Percentiles rank a stretch among this genome's conserved stretches.
These are phyloP conservation scores for Trichoderma koningii DNA, from an alignment of 2,329 filamentous ascomycete species.

Conservation along the genomic window DNA sequence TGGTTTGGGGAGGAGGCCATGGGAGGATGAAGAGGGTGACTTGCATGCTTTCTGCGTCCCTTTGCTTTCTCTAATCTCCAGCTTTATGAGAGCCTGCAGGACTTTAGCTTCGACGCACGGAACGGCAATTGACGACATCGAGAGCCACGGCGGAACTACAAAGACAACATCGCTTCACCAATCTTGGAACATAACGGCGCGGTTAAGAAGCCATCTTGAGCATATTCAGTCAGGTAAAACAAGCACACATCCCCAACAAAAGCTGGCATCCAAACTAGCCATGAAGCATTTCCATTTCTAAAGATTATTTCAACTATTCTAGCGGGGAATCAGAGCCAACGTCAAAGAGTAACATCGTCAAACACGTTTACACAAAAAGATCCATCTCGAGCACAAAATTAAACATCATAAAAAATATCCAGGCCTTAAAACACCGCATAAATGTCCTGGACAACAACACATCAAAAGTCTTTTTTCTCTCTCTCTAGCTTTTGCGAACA, in stretches of 20 bases:
- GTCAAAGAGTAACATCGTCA: conserved; percentile 10
- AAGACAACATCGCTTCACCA: too few relatives aligned
- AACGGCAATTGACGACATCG: too few relatives aligned
- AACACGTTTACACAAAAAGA: neutral
- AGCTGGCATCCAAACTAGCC: neutral
- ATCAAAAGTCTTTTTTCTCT: neutral
- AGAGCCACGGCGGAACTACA: too few relatives aligned
- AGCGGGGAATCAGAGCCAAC: conserved; percentile 19
- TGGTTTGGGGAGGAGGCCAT: neutral
- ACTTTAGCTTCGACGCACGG: too few relatives aligned
- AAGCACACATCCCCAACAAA: neutral
- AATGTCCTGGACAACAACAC: neutral
- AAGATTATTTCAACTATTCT: conserved; percentile 6
- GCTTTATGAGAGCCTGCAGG: too few relatives aligned
- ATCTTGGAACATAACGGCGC: too few relatives aligned
- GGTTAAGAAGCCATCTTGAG: too few relatives aligned
- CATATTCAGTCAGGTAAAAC: neutral
- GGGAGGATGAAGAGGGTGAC: neutral
- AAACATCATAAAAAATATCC: conserved; percentile 6
- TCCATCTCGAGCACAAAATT: conserved; percentile 5
- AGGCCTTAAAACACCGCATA: neutral
- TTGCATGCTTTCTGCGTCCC: too few relatives aligned
- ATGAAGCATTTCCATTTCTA: conserved; percentile 22
- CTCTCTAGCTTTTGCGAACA: too few relatives aligned
- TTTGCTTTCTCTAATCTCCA: too few relatives aligned